Evolutionary conservation across 805 yeast genomes (phyloP).

Genomic region (Saccharomycopsis fibuligera): DNA sequence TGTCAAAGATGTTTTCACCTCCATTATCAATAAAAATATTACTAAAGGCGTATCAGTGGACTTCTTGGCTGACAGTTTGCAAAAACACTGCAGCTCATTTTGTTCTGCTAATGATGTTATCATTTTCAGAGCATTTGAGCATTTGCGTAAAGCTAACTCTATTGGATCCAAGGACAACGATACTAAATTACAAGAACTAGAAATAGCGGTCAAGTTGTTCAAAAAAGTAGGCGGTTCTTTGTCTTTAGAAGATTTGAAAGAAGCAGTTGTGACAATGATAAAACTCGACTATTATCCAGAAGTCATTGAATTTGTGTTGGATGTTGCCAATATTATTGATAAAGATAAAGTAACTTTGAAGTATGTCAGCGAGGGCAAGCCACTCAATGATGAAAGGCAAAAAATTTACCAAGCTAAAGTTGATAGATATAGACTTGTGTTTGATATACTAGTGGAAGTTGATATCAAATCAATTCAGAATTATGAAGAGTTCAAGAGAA

Average conservation of each 20-base stretch:
- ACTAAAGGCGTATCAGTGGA: slow-evolving; percentile 92
- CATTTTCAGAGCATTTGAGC: slow-evolving; percentile 90
- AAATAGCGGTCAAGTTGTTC: slow-evolving; percentile 68
- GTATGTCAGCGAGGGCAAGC: slow-evolving; percentile 46
- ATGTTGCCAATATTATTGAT: slow-evolving; percentile 62
- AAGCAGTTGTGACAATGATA: slow-evolving; percentile 72
- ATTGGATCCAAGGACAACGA: slow-evolving; percentile 69
- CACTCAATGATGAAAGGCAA: slow-evolving; percentile 45
- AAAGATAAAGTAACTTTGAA: slow-evolving; percentile 52
- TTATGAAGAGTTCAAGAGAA: slow-evolving; percentile 28
- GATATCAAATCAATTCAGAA: slow-evolving; percentile 51
- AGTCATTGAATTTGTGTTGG: slow-evolving; percentile 75
- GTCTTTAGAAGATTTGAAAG: slow-evolving; percentile 71
- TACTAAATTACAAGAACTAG: slow-evolving; percentile 55
- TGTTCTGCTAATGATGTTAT: slow-evolving; percentile 92
- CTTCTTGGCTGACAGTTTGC: slow-evolving; percentile 76
- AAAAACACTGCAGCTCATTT: slow-evolving; percentile 90
- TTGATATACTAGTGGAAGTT: slow-evolving; percentile 64
- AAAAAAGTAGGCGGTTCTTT: slow-evolving; percentile 75
- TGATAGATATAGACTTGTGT: slow-evolving; percentile 64
- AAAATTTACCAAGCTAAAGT: slow-evolving; percentile 45
- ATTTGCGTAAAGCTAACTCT: slow-evolving; percentile 77
- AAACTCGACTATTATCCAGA: slow-evolving; percentile 76
- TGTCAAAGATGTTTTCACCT: slow-evolving; percentile 80
- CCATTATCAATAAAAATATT: slow-evolving; percentile 83